phyloP scores from a whole-genome alignment of 192 early-diverging fungal species.

The Coemansia sp. region DNA sequence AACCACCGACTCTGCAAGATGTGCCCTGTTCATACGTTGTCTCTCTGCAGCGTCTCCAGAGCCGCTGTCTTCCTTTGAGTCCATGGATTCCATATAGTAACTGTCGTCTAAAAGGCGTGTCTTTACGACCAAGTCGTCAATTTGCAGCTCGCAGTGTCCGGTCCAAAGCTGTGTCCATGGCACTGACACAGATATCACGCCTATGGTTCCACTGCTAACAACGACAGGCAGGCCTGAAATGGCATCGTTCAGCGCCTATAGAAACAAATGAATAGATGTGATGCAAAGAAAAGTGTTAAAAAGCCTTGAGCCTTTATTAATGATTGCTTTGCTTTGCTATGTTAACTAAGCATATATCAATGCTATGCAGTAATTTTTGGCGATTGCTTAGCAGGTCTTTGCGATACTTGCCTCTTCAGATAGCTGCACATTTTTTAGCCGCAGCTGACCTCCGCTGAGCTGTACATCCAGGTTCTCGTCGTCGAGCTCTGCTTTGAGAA shows the following conservation, averaged over 20 bases:
- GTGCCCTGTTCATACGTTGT: conserved; percentile 10
- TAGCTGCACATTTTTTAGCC: conserved; percentile 76
- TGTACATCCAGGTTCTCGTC: conserved; percentile 82
- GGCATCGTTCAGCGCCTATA: conserved; percentile 74
- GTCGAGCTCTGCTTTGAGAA: conserved; percentile 74
- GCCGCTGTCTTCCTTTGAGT: conserved; percentile 13
- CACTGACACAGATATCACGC: conserved; percentile 65
- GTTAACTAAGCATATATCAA: background rate
- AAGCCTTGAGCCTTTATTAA: background rate
- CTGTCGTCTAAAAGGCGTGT: conserved; percentile 24
- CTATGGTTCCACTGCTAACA: conserved; percentile 69
- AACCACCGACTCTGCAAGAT: conserved; percentile 42
- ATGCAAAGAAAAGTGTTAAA: background rate
- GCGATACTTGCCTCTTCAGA: conserved; percentile 65
- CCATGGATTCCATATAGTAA: conserved; percentile 8
- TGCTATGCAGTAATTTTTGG: background rate
- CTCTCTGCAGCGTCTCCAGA: conserved; percentile 13
- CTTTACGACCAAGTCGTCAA: conserved; percentile 66
- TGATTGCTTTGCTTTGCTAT: background rate
- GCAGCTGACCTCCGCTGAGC: conserved; percentile 73
- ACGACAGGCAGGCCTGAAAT: conserved; percentile 66
- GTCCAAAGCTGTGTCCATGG: conserved; percentile 87
- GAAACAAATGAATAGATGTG: background rate
- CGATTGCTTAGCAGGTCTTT: too few relatives aligned
- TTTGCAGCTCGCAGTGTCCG: conserved; percentile 71